A percentile compares a stretch with the other conserved stretches of the same genome.
phyloP scores from a whole-genome alignment of 2,329 filamentous ascomycete genomes.

The Simplicillium aogashimaense region DNA sequence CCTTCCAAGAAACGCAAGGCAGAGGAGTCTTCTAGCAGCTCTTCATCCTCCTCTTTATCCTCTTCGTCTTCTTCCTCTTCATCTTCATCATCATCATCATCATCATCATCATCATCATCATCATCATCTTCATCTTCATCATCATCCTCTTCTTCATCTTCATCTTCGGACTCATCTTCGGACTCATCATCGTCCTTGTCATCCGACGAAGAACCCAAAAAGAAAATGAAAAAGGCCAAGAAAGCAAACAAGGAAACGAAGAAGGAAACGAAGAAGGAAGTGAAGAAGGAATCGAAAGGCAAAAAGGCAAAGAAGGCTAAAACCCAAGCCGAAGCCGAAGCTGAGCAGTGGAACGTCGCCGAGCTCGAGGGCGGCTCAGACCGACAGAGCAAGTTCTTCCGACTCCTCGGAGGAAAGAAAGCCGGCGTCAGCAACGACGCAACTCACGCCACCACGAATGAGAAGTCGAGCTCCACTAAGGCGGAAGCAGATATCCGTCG shows the following conservation, averaged over 20 bases:
- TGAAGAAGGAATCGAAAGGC: constrained; percentile 9
- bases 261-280: constrained; percentile 9
- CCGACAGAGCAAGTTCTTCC: constrained; percentile 46
- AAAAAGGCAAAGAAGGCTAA: no score
- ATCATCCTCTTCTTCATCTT: no score
- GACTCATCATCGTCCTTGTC: no score
- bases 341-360: constrained; percentile 42
- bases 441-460: constrained; percentile 7
- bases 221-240: constrained; percentile 1
- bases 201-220: not conserved
- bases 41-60: no score
- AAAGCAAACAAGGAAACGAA: constrained; percentile 16
- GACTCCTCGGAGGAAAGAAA: constrained; percentile 28
- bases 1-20: constrained; percentile 8
- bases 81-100: no score
- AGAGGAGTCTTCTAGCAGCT: not conserved
- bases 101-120: no score
- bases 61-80: no score
- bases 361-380: constrained; percentile 38
- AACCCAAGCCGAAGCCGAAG: constrained; percentile 10
- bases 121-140: no score
- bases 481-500: constrained; percentile 44
- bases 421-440: constrained; percentile 1
- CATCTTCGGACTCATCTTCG: no score
- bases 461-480: constrained; percentile 23